Evolutionary conservation across 345 rosid species (phyloP).

Genomic region (Moricandia moricandioides): DNA sequence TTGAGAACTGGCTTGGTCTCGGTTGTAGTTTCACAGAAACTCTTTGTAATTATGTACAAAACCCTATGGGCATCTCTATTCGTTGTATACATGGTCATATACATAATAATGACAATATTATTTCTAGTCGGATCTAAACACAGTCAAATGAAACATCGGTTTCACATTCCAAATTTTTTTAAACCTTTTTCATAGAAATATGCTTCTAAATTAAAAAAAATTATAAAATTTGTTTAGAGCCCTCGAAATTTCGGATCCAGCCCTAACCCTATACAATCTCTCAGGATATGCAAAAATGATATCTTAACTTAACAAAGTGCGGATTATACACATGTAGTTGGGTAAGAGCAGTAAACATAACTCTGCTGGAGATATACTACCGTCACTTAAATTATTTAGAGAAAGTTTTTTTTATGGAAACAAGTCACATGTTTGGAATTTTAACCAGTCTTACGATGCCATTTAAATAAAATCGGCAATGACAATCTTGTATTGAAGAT

Average conservation of each 20-base stretch:
- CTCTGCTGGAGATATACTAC: not conserved
- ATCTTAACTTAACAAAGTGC: not conserved
- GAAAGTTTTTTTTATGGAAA: not conserved
- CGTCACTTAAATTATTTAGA: not conserved
- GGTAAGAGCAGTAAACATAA: too few relatives aligned
- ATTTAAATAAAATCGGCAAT: not conserved
- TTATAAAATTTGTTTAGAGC: too few relatives aligned
- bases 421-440: not conserved
- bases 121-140: too few relatives aligned
- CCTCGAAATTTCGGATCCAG: too few relatives aligned
- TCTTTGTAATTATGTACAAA: not conserved
- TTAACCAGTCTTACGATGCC: not conserved
- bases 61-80: not conserved
- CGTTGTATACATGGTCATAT: not conserved
- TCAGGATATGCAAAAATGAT: too few relatives aligned
- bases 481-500: constrained; percentile 6
- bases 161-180: too few relatives aligned
- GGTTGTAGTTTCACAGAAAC: not conserved
- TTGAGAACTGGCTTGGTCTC: too few relatives aligned
- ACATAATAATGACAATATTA: too few relatives aligned
- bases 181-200: too few relatives aligned
- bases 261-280: not conserved
- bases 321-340: not conserved
- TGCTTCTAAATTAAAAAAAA: too few relatives aligned
- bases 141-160: too few relatives aligned